phyloP scores from a whole-genome alignment of 352 stramenopile genomes.

The Globisporangium nodosum region DNA sequence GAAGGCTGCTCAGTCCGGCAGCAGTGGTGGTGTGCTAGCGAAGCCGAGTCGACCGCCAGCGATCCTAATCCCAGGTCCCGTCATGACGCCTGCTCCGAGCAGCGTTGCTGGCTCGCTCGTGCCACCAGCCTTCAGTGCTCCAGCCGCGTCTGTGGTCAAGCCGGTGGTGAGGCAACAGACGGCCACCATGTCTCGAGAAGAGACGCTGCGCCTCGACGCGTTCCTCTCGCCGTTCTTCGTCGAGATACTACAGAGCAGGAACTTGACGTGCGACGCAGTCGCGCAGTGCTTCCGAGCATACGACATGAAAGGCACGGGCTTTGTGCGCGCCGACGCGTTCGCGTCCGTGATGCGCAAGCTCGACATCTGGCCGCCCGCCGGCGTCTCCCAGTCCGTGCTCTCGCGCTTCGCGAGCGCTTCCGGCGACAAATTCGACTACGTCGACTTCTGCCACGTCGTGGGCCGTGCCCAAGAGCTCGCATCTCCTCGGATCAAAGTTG shows the following conservation, averaged over 20 bases:
- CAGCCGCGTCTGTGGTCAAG: not conserved
- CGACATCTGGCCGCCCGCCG: conserved; percentile 40
- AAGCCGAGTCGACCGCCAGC: not conserved
- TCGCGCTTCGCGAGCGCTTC: conserved; percentile 37
- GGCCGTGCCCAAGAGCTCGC: conserved; percentile 3
- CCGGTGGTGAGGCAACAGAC: not conserved
- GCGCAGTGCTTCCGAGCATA: conserved; percentile 47
- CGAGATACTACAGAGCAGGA: conserved; percentile 38
- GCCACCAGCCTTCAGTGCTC: not conserved
- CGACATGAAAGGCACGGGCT: conserved; percentile 51
- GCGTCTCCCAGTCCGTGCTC: conserved; percentile 39
- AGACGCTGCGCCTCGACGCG: conserved; percentile 35
- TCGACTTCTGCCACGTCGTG: conserved; percentile 58
- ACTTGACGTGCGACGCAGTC: conserved; percentile 22
- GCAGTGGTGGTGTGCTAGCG: not conserved
- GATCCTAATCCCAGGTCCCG: conserved; percentile 1
- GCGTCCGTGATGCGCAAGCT: conserved; percentile 54
- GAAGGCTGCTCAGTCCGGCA: not conserved
- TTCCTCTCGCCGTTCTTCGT: conserved; percentile 44
- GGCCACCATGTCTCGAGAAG: conserved; percentile 24
- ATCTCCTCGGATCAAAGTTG: not conserved
- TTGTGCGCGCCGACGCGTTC: conserved; percentile 60
- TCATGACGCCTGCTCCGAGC: not conserved
- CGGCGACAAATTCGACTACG: conserved; percentile 61
- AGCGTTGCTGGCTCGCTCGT: not conserved